Conservation (phyloP, 495 filamentous ascomycete genomes). For the Chaetomium tenue region DNA sequence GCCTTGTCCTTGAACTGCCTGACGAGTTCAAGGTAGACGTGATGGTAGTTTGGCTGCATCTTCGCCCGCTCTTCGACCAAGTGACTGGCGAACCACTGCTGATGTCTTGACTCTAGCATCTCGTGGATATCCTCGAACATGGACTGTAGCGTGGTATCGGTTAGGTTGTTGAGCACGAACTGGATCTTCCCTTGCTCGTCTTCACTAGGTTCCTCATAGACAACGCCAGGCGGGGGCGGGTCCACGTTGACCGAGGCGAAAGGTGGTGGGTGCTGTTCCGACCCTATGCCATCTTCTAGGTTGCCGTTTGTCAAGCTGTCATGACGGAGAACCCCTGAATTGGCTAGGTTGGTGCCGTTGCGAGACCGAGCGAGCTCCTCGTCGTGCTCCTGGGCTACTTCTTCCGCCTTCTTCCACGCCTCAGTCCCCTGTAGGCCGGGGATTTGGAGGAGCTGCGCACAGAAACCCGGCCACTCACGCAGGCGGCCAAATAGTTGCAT, state of each 20-base stretch:
- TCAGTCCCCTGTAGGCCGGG: conserved; percentile 79
- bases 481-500: conserved; percentile 79
- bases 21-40: conserved; percentile 86
- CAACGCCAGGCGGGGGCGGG: conserved; percentile 54
- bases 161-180: conserved; percentile 96
- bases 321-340: conserved; percentile 15
- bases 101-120: conserved; percentile 71
- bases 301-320: conserved; percentile 60
- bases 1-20: conserved; percentile 73
- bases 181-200: conserved; percentile 88
- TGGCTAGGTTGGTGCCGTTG: conserved; percentile 41
- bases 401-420: conserved; percentile 75
- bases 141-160: conserved; percentile 75
- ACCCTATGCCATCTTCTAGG: conserved; percentile 54
- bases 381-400: conserved; percentile 68
- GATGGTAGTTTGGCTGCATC: conserved; percentile 92
- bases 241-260: conserved; percentile 78
- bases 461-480: conserved; percentile 90
- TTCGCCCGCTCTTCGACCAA: conserved; percentile 96
- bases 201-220: conserved; percentile 76
- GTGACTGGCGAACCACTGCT: conserved; percentile 94
- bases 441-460: conserved; percentile 74
- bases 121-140: conserved; percentile 79
- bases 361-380: conserved; percentile 46
- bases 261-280: conserved; percentile 54